A percentile compares a stretch with the other conserved stretches of the same genome.
Conservation (phyloP, 2,329 filamentous ascomycete species). For the Aspergillus hortae region DNA sequence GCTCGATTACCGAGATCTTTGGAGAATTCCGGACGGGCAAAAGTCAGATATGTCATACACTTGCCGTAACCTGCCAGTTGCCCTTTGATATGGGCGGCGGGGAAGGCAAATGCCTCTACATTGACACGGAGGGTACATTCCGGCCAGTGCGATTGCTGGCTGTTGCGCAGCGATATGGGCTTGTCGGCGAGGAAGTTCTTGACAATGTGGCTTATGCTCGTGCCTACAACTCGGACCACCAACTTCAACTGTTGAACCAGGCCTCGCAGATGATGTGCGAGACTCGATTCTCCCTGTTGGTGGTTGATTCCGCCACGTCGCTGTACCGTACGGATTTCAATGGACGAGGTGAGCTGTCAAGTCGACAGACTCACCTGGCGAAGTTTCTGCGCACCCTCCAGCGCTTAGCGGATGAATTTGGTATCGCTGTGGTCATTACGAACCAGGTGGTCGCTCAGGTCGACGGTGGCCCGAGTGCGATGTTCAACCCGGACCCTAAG, state of each 20-base stretch:
- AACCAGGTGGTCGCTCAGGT: constrained; percentile 99
- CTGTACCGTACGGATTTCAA: constrained; percentile 96
- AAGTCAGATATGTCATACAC: constrained; percentile 95
- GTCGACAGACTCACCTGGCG: constrained; percentile 63
- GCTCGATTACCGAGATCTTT: constrained; percentile 96
- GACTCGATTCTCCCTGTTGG: constrained; percentile 90
- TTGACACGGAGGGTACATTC: constrained; percentile 97
- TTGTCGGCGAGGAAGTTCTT: constrained; percentile 93
- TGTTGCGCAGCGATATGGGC: constrained; percentile 88
- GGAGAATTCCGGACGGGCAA: constrained; percentile 98
- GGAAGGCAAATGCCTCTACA: constrained; percentile 97
- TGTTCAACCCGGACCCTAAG: constrained; percentile 99
- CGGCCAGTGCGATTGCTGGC: constrained; percentile 84
- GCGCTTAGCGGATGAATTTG: constrained; percentile 67
- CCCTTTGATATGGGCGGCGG: constrained; percentile 99
- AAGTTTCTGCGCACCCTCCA: constrained; percentile 49
- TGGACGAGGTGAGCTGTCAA: constrained; percentile 94
- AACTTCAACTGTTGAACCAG: constrained; percentile 90
- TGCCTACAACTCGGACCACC: constrained; percentile 97
- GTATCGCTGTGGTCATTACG: constrained; percentile 96
- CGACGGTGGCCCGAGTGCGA: constrained; percentile 89
- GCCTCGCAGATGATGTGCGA: constrained; percentile 99
- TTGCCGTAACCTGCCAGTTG: constrained; percentile 96
- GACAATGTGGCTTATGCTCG: constrained; percentile 98
- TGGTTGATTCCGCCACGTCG: constrained; percentile 93